phyloP scores from a whole-genome alignment of 78 protist species.

The Monosiga brevicollis region DNA sequence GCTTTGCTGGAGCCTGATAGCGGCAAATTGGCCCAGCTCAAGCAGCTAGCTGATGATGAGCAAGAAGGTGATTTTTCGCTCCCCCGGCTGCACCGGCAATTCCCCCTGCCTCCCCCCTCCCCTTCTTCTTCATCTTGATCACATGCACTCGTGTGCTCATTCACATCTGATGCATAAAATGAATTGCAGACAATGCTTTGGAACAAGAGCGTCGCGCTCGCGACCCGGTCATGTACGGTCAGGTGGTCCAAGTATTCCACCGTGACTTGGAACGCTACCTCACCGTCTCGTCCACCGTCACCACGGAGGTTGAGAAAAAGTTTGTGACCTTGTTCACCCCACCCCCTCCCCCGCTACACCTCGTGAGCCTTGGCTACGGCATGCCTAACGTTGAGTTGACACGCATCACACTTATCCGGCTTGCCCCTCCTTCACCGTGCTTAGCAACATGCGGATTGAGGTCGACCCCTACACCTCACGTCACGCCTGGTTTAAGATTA shows the following conservation, averaged over 20 bases:
- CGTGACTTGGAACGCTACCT: background rate
- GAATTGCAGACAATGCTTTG: background rate
- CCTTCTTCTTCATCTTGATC: too few relatives aligned
- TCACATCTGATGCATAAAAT: too few relatives aligned
- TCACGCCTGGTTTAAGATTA: background rate
- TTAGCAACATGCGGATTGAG: background rate
- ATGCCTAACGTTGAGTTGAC: background rate
- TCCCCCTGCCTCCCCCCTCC: too few relatives aligned
- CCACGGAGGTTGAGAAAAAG: background rate
- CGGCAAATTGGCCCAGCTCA: background rate
- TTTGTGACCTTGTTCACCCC: too few relatives aligned
- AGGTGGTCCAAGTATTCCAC: background rate
- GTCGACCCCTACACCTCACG: background rate
- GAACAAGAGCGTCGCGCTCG: background rate
- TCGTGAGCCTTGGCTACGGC: background rate
- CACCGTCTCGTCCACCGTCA: background rate
- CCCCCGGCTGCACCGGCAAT: background rate
- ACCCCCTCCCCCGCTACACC: too few relatives aligned
- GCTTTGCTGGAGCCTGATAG: background rate
- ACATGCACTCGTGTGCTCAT: background rate
- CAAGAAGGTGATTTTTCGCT: background rate
- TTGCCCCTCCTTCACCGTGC: background rate
- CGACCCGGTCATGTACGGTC: slow-evolving; percentile 5
- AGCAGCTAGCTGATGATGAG: background rate
- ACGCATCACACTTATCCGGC: background rate